Conservation (phyloP, 1,284 basidiomycete genomes). For the Heimioporus retisporus region DNA sequence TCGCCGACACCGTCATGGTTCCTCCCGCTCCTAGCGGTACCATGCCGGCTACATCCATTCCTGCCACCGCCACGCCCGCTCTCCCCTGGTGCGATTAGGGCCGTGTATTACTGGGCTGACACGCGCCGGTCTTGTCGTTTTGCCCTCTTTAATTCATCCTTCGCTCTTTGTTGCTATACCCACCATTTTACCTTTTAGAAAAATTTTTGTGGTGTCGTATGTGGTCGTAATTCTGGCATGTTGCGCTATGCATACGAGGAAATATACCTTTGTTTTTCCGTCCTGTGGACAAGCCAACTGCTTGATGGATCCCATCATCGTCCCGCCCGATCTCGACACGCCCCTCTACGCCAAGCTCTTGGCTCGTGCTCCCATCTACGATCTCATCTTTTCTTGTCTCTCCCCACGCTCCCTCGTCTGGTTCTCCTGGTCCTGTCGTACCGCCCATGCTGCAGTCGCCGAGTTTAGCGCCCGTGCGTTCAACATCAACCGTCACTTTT, state of each 20-base stretch:
- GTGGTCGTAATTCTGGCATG: slow-evolving; percentile 37
- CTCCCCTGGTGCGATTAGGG: slow-evolving; percentile 70
- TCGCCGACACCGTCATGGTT: slow-evolving; percentile 47
- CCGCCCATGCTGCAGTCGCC: slow-evolving; percentile 9
- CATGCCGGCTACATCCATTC: slow-evolving; percentile 45
- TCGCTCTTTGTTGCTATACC: slow-evolving; percentile 34
- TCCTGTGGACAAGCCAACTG: too few species aligned
- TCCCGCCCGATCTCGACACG: too few species aligned
- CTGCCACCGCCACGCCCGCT: slow-evolving; percentile 48
- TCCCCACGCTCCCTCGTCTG: slow-evolving; percentile 27
- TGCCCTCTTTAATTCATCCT: slow-evolving; percentile 1
- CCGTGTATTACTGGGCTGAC: slow-evolving; percentile 18
- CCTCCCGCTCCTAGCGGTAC: slow-evolving; percentile 49
- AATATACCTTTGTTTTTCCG: slow-evolving; percentile 18
- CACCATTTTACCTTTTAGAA: slow-evolving; percentile 12
- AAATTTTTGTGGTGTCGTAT: slow-evolving; percentile 19
- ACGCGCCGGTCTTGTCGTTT: slow-evolving; percentile 42
- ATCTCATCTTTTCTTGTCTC: slow-evolving; percentile 26
- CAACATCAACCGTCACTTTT: slow-evolving; percentile 40
- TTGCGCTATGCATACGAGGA: slow-evolving; percentile 35
- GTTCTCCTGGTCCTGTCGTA: slow-evolving; percentile 27
- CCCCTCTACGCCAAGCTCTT: slow-evolving; percentile 17
- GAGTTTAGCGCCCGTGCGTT: slow-evolving; percentile 29
- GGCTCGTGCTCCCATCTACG: slow-evolving; percentile 31
- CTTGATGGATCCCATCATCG: slow-evolving; percentile 13